Conservation (phyloP, 441 rosid genomes). For the Erodium moschatum region DNA sequence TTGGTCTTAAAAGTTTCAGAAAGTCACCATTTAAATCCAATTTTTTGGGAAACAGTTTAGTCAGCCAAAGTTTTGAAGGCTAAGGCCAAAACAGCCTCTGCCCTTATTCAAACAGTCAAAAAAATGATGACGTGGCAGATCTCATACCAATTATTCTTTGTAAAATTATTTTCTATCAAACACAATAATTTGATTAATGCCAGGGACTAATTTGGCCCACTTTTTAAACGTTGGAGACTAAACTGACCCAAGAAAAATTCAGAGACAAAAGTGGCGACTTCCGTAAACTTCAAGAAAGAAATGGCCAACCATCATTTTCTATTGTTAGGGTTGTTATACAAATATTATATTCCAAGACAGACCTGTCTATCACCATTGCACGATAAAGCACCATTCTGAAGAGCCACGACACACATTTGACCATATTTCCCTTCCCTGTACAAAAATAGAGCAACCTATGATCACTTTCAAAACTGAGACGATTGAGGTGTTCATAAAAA, state of each 20-base stretch:
- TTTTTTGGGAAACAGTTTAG: background rate
- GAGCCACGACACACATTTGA: constrained; percentile 72
- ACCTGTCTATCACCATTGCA: constrained; percentile 60
- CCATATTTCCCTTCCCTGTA: constrained; percentile 77
- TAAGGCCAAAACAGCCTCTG: background rate
- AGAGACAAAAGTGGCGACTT: background rate
- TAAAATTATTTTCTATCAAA: background rate
- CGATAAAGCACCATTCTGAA: constrained; percentile 68
- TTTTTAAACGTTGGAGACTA: background rate
- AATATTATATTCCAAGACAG: constrained; percentile 12
- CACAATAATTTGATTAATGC: background rate
- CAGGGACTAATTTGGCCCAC: background rate
- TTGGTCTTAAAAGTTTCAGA: background rate
- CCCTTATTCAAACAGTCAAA: background rate
- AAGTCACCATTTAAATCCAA: background rate
- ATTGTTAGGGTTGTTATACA: background rate
- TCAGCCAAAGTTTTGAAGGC: background rate
- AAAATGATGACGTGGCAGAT: background rate
- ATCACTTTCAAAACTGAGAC: background rate
- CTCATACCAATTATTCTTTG: background rate
- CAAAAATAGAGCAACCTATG: constrained; percentile 15
- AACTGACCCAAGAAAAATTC: too few relatives aligned
- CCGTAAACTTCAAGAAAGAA: background rate
- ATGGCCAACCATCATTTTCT: background rate
- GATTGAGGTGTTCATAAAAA: constrained; percentile 6